Percentiles rank a stretch among this genome's conserved stretches.
Conservation (phyloP, 2,329 filamentous ascomycete genomes). For the Verticillium zaregamsianum region DNA sequence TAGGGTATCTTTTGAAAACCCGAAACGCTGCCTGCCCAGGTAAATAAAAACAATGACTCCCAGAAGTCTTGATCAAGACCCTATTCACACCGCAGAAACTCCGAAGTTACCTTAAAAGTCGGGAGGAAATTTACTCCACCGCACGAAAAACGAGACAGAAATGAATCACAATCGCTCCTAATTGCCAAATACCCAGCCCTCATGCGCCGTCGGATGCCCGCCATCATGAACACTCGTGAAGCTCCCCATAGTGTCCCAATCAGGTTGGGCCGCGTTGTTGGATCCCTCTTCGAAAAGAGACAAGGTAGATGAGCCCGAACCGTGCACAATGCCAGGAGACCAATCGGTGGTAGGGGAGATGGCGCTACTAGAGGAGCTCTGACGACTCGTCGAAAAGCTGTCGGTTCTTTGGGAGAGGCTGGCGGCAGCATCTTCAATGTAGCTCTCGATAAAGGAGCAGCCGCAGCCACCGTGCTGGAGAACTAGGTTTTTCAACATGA, state of each 20-base stretch:
- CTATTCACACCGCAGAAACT: no score
- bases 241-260: not conserved
- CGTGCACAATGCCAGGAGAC: not conserved
- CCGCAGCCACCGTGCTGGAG: conserved; percentile 11
- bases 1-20: no score
- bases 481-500: conserved; percentile 12
- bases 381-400: not conserved
- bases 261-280: not conserved
- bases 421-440: conserved; percentile 4
- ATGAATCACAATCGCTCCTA: no score
- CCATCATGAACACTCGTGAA: no score
- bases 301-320: not conserved
- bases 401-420: not conserved
- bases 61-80: no score
- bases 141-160: no score
- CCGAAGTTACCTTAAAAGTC: no score
- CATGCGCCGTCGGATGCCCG: no score
- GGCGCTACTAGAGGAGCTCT: not conserved
- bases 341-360: not conserved
- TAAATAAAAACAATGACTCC: no score
- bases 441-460: conserved; percentile 10
- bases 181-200: no score
- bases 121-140: no score
- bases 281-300: not conserved
- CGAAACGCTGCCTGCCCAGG: no score